Evolutionary conservation across 208 protist species (phyloP), one percentile per base, ranked within the genome.

Genomic region (Wallacemonas rigidus): DNA sequence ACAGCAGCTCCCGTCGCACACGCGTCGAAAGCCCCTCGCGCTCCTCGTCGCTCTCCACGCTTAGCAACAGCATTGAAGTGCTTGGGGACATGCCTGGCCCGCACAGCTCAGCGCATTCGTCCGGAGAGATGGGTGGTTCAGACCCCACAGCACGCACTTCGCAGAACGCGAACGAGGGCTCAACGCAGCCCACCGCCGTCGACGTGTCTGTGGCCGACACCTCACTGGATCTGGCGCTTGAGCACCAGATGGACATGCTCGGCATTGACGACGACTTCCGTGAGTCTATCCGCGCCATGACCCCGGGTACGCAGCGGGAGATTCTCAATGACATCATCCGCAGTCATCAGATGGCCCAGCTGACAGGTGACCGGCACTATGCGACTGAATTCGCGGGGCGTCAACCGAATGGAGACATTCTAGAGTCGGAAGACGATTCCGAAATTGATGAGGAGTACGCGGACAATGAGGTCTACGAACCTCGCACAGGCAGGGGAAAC

Each of bases 301-400:
- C 86, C 1, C 87, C 90, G 15, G 82, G 84, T 62, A 90, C 90
- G 11, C 87, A 76, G 14, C 77, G 71, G 1, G 90, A 95, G 7
- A 77, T 95, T 11, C 60, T 95, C 35, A 91, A 91, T 48, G 90
- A 95, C 74, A 92, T 95, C 62, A 79, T 91, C 35, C 85, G 87
- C 6, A 76, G 67, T 51, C 76, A 83, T 53, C 74, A 83, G 51
- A 43, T 65, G 8, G 60, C 7, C 15, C 40, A 65, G 15, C n/a
- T 62, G 6, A 1, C 45, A 12, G 12, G 26, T 26, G 26, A 26
- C 26, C 26, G 26, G 26, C 26, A 26, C 26, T 26, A 26, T 26
- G 26, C 26, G 26, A 26, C 26, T 26, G 26, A 26, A 26, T 26
- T 26, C 26, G 26, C 26, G 26, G 26, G 26, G 26, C 26, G 26